These are phyloP conservation scores for Nannochloris sp. DNA, from an alignment of 139 green algal species.

Conservation along the genomic window DNA sequence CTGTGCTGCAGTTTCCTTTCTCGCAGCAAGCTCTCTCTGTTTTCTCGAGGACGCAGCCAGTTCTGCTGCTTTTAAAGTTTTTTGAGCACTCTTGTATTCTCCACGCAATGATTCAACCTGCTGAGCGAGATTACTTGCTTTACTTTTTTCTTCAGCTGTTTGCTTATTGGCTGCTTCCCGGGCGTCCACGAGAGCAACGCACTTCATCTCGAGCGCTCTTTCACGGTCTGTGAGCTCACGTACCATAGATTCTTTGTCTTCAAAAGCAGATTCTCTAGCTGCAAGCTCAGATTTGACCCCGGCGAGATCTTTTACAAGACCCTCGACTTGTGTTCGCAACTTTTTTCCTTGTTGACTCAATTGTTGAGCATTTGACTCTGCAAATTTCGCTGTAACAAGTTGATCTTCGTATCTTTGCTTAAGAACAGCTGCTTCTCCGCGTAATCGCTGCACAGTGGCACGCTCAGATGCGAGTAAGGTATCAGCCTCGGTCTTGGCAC, in stretches of 20 bases:
- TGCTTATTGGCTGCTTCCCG: constrained; percentile 46
- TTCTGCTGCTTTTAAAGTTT: no score
- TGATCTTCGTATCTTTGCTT: neutral
- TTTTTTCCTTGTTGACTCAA: neutral
- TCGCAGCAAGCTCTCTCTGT: no score
- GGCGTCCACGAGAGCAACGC: neutral
- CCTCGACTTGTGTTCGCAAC: constrained; percentile 19
- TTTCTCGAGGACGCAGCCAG: no score
- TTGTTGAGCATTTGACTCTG: neutral
- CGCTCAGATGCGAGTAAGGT: neutral
- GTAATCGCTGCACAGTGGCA: constrained; percentile 17
- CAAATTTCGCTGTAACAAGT: neutral
- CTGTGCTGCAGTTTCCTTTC: no score
- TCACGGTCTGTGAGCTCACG: neutral
- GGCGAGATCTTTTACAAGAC: constrained; percentile 78
- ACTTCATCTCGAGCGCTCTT: neutral
- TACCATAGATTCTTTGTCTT: constrained; percentile 84
- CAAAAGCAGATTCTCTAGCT: constrained; percentile 83
- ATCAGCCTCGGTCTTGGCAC: neutral
- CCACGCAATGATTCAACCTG: no score
- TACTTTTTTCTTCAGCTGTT: constrained; percentile 2
- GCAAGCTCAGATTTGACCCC: constrained; percentile 75
- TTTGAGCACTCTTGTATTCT: no score
- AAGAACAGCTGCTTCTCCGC: neutral
- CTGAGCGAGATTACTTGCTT: neutral